Percentiles rank a stretch among this genome's conserved stretches.
Evolutionary conservation across 2,329 filamentous ascomycete species (phyloP).

Genomic region (Aspergillus sp.): DNA sequence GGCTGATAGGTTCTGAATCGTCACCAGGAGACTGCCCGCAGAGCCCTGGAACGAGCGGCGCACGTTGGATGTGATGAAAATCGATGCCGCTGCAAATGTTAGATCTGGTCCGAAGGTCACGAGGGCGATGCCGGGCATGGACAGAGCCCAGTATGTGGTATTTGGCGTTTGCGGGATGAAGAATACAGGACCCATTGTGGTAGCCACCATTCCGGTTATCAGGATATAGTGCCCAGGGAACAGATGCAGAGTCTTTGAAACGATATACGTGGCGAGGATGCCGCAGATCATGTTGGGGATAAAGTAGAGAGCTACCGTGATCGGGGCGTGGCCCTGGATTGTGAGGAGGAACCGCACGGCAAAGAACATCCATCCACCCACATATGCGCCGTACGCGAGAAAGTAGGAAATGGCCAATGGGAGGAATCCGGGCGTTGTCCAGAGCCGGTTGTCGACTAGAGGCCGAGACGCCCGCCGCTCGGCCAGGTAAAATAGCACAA

Average conservation of each 20-base stretch:
- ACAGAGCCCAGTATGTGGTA: background rate
- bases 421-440: slow-evolving; percentile 41
- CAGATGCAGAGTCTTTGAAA: slow-evolving; percentile 3
- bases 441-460: slow-evolving; percentile 44
- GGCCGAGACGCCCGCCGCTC: slow-evolving; percentile 44
- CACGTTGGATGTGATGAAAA: slow-evolving; percentile 15
- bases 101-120: background rate
- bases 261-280: background rate
- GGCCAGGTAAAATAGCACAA: slow-evolving; percentile 47
- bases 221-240: slow-evolving; percentile 8
- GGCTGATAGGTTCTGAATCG: slow-evolving; percentile 44
- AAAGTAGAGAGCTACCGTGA: slow-evolving; percentile 43
- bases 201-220: background rate
- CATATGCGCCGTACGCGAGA: slow-evolving; percentile 43
- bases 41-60: slow-evolving; percentile 45
- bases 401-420: slow-evolving; percentile 41
- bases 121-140: background rate
- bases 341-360: slow-evolving; percentile 35
- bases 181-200: background rate
- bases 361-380: slow-evolving; percentile 39
- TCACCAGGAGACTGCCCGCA: slow-evolving; percentile 46
- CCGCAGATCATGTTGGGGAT: slow-evolving; percentile 8
- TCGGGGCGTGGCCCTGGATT: slow-evolving; percentile 33
- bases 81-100: background rate
- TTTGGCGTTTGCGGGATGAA: background rate